phyloP scores from a whole-genome alignment of 768 basidiomycete species.

The Lanmaoa rubissima region DNA sequence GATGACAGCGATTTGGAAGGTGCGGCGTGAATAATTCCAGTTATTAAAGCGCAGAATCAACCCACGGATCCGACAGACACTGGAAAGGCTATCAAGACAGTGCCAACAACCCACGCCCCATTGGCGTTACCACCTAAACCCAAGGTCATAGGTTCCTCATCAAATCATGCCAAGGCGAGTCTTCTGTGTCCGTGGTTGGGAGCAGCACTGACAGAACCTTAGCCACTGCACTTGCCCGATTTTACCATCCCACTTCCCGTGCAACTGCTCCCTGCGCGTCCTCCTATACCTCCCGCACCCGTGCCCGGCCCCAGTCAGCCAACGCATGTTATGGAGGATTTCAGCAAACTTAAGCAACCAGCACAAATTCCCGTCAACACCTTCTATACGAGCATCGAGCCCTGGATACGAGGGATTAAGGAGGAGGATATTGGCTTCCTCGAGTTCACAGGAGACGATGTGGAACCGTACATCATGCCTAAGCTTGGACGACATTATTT shows the following conservation, averaged over 20 bases:
- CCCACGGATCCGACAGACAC: conserved; percentile 38
- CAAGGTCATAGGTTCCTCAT: conserved; percentile 47
- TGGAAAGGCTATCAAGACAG: conserved; percentile 54
- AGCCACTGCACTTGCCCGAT: conserved; percentile 49
- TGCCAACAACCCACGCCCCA: conserved; percentile 47
- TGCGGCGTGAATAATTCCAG: conserved; percentile 36
- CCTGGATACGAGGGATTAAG: conserved; percentile 83
- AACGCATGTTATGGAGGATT: conserved; percentile 83
- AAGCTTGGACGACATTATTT: conserved; percentile 83
- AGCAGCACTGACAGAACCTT: conserved; percentile 12
- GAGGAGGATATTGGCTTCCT: conserved; percentile 97
- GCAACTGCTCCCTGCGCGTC: conserved; percentile 57
- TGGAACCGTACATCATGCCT: conserved; percentile 84
- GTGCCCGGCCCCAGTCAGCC: conserved; percentile 82
- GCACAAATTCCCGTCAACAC: conserved; percentile 67
- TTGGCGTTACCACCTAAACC: conserved; percentile 49
- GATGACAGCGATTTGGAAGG: conserved; percentile 70
- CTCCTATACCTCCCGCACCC: conserved; percentile 60
- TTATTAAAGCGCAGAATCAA: conserved; percentile 4
- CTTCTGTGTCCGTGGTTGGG: not conserved
- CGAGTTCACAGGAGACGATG: conserved; percentile 86
- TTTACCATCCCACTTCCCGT: conserved; percentile 53
- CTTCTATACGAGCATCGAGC: conserved; percentile 87
- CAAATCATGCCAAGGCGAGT: conserved; percentile 52
- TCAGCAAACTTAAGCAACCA: conserved; percentile 78